Evolutionary conservation across 192 early-diverging fungal genomes (phyloP).

Genomic region (Coemansia sp.): DNA sequence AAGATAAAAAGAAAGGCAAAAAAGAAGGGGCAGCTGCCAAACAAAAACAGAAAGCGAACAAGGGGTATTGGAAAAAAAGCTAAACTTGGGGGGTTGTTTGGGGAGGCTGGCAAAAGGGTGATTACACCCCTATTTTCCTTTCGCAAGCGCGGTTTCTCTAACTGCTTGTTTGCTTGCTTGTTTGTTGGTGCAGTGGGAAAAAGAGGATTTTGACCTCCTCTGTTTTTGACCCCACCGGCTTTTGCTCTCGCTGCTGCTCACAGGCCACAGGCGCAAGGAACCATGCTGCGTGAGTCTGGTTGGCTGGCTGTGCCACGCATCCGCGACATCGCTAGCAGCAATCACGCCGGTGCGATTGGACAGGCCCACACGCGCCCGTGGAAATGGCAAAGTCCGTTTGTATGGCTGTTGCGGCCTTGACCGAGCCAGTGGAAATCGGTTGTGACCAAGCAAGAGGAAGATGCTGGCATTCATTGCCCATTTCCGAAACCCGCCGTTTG

Average conservation of each 20-base stretch:
- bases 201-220: background rate
- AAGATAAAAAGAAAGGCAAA: background rate
- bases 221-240: background rate
- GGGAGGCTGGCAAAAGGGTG: background rate
- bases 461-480: background rate
- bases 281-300: background rate
- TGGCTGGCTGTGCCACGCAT: background rate
- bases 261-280: background rate
- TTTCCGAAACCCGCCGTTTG: background rate
- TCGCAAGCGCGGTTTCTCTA: background rate
- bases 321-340: background rate
- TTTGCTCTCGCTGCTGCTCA: background rate
- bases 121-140: background rate
- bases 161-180: background rate
- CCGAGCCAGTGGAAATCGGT: background rate
- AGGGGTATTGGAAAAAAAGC: background rate
- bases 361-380: background rate
- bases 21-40: too few relatives aligned
- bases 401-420: background rate
- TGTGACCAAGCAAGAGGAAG: background rate
- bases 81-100: background rate
- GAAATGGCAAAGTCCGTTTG: background rate
- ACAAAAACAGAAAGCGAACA: background rate
- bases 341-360: background rate
- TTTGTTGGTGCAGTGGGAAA: too few relatives aligned